A percentile compares a stretch with the other conserved stretches of the same genome.
Evolutionary conservation across 2,329 filamentous ascomycete genomes (phyloP).

Genomic region (Ophiostoma australiae): DNA sequence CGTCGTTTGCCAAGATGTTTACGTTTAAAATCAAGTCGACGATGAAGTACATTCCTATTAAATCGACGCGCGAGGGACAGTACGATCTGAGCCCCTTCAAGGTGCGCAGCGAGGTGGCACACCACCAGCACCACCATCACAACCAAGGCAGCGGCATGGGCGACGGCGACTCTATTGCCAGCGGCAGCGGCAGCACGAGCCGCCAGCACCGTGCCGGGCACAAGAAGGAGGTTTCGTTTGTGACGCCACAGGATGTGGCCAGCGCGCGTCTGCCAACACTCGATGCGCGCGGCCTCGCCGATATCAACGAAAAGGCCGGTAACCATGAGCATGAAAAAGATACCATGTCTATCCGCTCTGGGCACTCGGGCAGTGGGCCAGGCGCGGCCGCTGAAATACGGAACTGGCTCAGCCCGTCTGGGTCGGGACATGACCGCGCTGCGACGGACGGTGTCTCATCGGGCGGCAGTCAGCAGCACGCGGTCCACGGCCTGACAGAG

Average conservation of each 20-base stretch:
- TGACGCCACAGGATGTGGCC: slow-evolving; percentile 51
- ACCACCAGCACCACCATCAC: slow-evolving; percentile 30
- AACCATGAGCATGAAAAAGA: slow-evolving; percentile 26
- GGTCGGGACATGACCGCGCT: slow-evolving; percentile 24
- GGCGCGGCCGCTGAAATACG: slow-evolving; percentile 18
- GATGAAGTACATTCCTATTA: slow-evolving; percentile 73
- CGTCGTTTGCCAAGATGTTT: slow-evolving; percentile 88
- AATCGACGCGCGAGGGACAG: slow-evolving; percentile 64
- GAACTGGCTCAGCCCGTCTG: slow-evolving; percentile 22
- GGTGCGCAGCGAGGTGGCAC: slow-evolving; percentile 55
- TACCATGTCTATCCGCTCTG: slow-evolving; percentile 37
- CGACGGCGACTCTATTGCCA: slow-evolving; percentile 64
- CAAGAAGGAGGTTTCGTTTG: slow-evolving; percentile 64
- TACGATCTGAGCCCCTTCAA: slow-evolving; percentile 88
- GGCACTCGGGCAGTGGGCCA: slow-evolving; percentile 24
- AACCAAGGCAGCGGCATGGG: slow-evolving; percentile 64
- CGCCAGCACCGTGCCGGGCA: slow-evolving; percentile 33
- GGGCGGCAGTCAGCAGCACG: slow-evolving; percentile 9
- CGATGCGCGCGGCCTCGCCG: slow-evolving; percentile 18
- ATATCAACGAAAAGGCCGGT: slow-evolving; percentile 12
- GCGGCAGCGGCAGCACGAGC: slow-evolving; percentile 53
- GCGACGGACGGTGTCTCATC: slow-evolving; percentile 28
- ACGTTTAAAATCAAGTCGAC: slow-evolving; percentile 89
- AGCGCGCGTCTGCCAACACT: slow-evolving; percentile 27
- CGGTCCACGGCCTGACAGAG: slow-evolving; percentile 54